Base-by-base conservation (phyloP, 257 asterid genomes). In the Gentiana straminea region DNA sequence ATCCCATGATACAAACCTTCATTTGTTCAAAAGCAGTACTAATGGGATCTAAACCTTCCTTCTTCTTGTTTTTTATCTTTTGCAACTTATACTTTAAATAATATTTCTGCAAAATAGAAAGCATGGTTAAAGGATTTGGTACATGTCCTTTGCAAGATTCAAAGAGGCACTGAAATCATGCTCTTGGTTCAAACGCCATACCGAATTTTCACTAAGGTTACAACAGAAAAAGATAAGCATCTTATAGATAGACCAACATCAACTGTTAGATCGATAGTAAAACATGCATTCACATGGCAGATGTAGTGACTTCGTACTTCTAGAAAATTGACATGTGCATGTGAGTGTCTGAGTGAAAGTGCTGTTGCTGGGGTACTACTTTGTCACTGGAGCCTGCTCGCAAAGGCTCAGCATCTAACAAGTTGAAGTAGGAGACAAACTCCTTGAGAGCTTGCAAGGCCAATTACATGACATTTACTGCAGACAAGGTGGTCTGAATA, bases 21-120 rank as follows among this genome's bases (percentile, higher is more conserved):
- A 92, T 92, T 68, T 81, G 81, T 74, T 87, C 98, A 64, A 92
- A 92, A 66, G 95, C 98, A n/a, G 86, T 79, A 83, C 93, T 88
- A 60, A 92, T 85, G 52, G 98, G 98, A 77, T 92, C 98, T 55
- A 81, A 71, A 11, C 95, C 95, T 53, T 63, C 94, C 77, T 57
- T 83, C 59, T 52, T 77, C 84, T 72, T 78, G 39, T 38, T 70
- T 80, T 63, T 81, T 65, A 74, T 81, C 70, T 58, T 79, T 69
- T 62, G 57, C 61, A 63, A 4, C 80, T 73, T 79, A 52, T 64
- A 75, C 49, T 63, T 69, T 55, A 82, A 69, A 67, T 82, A 84
- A 61, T 65, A 67, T 92, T 77, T 81, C 98, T 88, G 98, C 80
- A 81, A 63, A 64, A 49, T 41, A 41, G 46, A 57, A 37, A 46